Evolutionary conservation across 345 rosid genomes (phyloP).

Genomic region (Nasturtium officinale): DNA sequence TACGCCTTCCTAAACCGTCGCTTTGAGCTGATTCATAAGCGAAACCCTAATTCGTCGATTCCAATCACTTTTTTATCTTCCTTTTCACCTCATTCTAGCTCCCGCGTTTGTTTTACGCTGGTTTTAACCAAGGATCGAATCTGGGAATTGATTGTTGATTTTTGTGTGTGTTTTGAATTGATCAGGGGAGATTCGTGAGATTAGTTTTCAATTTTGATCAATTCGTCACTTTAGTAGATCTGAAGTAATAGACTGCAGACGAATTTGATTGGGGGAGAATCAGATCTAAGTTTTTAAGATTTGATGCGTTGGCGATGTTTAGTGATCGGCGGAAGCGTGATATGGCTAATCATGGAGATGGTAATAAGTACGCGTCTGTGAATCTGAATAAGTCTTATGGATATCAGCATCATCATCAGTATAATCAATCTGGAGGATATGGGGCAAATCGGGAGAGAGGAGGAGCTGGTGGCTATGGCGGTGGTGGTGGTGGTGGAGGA

Average conservation of each 20-base stretch:
- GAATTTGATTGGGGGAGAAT: constrained; percentile 17
- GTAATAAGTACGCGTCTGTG: constrained; percentile 78
- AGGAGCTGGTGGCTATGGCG: constrained; percentile 46
- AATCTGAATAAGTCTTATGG: constrained; percentile 94
- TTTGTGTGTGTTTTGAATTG: constrained; percentile 16
- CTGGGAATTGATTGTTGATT: constrained; percentile 26
- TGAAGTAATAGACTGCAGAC: constrained; percentile 29
- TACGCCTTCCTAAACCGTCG: constrained; percentile 3
- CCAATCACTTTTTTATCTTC: not conserved
- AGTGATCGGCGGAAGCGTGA: constrained; percentile 57
- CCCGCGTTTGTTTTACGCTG: constrained; percentile 5
- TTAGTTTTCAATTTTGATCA: constrained; percentile 30
- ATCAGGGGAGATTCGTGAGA: constrained; percentile 41
- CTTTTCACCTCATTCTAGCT: not conserved
- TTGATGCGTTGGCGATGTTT: constrained; percentile 79
- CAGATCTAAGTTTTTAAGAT: constrained; percentile 44
- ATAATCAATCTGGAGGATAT: constrained; percentile 51
- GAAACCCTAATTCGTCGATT: constrained; percentile 40
- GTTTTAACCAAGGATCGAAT: constrained; percentile 6
- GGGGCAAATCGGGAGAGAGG: constrained; percentile 56
- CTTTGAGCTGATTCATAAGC: constrained; percentile 3
- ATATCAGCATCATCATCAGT: constrained; percentile 56
- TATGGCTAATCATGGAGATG: constrained; percentile 92
- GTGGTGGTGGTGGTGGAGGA: constrained; percentile 46
- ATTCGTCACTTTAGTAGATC: constrained; percentile 37